These are phyloP conservation scores for Scedosporium aurantiacum DNA, from an alignment of 2,329 filamentous ascomycete species.

Conservation along the genomic window DNA sequence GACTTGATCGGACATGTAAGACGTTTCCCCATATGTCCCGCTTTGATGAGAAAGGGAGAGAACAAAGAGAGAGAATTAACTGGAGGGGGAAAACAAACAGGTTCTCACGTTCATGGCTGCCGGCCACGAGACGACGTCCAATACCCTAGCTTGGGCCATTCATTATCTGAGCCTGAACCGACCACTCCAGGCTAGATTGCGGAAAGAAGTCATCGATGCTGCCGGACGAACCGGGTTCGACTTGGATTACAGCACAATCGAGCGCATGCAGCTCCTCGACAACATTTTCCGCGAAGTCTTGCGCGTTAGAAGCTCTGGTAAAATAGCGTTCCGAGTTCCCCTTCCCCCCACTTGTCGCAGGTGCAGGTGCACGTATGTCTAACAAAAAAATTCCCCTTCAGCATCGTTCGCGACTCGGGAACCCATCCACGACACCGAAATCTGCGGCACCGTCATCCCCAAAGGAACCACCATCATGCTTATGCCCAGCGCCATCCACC, in stretches of 20 bases:
- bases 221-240: constrained; percentile 7
- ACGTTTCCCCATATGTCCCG: too few species aligned
- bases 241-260: constrained; percentile 14
- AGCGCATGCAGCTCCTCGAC: constrained; percentile 24
- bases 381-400: constrained; percentile 2
- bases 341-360: neutral
- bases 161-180: constrained; percentile 26
- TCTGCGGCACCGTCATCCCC: constrained; percentile 23
- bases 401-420: constrained; percentile 21
- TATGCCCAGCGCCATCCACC: constrained; percentile 23
- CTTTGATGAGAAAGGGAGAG: neutral
- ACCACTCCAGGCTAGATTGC: constrained; percentile 24
- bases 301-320: constrained; percentile 26
- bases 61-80: too few species aligned
- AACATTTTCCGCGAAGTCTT: constrained; percentile 33
- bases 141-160: constrained; percentile 27
- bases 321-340: neutral
- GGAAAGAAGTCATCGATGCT: constrained; percentile 23
- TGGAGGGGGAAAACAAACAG: constrained; percentile 13
- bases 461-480: constrained; percentile 24
- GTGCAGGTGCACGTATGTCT: neutral
- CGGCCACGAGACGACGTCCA: constrained; percentile 33
- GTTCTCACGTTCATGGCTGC: constrained; percentile 32
- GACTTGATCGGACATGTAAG: constrained; percentile 13
- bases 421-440: constrained; percentile 18